Base-by-base conservation (phyloP, 345 rosid species). In the Acer campestre region DNA sequence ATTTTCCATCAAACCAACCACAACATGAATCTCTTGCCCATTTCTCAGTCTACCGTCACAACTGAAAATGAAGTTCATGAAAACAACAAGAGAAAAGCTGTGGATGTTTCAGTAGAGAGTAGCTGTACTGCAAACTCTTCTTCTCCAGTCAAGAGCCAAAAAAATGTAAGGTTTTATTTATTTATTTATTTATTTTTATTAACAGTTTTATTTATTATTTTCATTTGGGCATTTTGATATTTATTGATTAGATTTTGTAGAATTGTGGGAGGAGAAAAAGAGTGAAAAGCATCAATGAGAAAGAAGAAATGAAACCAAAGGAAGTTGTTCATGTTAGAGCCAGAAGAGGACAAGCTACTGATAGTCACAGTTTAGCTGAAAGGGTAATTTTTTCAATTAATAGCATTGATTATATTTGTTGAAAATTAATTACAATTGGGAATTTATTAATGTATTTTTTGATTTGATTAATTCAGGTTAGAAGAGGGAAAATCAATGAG, bases 241-340 rank as follows among this genome's bases (percentile, higher is more conserved):
- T 7, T 61, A 42, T 61, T 46, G n/a, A 62, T 49, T 56, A 68
- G 51, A 23, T 53, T 65, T 62, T 56, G 31, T 71, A 89, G 92
- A 79, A 44, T 72, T 80, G 76, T 58, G 83, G 82, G 73, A 86
- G 86, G 82, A 85, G 90, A 67, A 89, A 93, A 72, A 88, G 82
- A 82, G 78, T 53, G 70, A 89, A 88, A 80, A 77, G 40, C 49
- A 59, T 59, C 4, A 80, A 79, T 42, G 90, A 78, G 18, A 72
- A 82, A 73, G 84, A 69, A 75, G 88, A 86, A 7, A 85, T 83
- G 74, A 84, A 82, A 76, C 84, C 88, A 42, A 87, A 80, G 78
- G 95, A 90, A 73, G 97, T 92, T 35, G 92, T 94, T 84, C 98
- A 92, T 79, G 97, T 94, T 27, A 92, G 98, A 90, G 98, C 98